These are phyloP conservation scores for Dryas drummondii DNA, from an alignment of 306 rosid species.

Conservation along the genomic window DNA sequence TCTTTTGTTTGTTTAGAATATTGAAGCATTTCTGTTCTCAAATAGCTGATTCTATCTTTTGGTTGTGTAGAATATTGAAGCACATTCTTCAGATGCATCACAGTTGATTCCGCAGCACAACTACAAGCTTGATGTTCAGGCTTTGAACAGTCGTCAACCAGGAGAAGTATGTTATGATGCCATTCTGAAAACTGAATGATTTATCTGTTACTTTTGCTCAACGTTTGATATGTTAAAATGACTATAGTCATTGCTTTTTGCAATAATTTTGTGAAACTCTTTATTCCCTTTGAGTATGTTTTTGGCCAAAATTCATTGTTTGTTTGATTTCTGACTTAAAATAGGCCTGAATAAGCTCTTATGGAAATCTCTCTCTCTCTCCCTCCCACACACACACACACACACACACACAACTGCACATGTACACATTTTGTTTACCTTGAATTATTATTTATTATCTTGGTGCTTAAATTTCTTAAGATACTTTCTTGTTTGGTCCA, in stretches of 20 bases:
- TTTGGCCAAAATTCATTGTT: not conserved
- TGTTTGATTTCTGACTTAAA: not conserved
- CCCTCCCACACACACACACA: not conserved
- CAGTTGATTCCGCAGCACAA: conserved; percentile 90
- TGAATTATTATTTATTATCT: conserved; percentile 6
- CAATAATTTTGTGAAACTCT: conserved; percentile 4
- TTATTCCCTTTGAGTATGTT: not conserved
- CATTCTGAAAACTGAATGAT: conserved; percentile 15
- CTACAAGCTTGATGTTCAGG: conserved; percentile 94
- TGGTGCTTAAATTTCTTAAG: not conserved
- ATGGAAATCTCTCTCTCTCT: not conserved
- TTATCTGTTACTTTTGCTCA: conserved; percentile 12
- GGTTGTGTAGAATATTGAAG: conserved; percentile 75
- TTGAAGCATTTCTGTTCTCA: conserved; percentile 13
- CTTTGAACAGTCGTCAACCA: conserved; percentile 82
- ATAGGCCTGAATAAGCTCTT: not conserved
- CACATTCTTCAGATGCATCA: conserved; percentile 77
- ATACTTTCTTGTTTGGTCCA: not conserved
- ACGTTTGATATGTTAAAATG: not conserved
- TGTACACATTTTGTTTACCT: not conserved
- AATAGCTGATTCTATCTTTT: conserved; percentile 29
- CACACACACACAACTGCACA: not conserved
- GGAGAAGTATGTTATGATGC: conserved; percentile 68
- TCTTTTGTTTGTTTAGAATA: not conserved
- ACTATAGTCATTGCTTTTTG: not conserved